phyloP scores from a whole-genome alignment of 352 stramenopile genomes.

The Phytophthora podocarpi region DNA sequence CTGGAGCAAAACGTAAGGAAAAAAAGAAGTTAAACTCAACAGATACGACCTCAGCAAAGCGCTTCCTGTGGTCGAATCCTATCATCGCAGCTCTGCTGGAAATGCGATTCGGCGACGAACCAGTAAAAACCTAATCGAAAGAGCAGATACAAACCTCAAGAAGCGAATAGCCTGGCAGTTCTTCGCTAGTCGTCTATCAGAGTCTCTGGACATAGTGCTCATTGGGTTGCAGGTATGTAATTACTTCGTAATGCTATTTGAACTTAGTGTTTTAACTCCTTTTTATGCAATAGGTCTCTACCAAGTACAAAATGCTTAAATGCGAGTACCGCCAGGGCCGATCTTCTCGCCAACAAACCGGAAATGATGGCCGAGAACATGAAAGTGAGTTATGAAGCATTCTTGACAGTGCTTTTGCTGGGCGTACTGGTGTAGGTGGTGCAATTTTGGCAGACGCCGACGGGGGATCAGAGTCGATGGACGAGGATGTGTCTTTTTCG shows the following conservation, averaged over 20 bases:
- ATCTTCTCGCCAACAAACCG: conserved; percentile 3
- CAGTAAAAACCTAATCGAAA: conserved; percentile 3
- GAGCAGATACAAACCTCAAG: no score
- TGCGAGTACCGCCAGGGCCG: conserved; percentile 8
- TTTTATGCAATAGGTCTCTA: background rate
- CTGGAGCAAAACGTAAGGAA: no score
- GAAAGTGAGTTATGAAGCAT: conserved; percentile 13
- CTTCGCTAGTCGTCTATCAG: no score
- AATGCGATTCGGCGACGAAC: conserved; percentile 6
- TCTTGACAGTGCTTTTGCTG: conserved; percentile 6
- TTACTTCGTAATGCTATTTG: no score
- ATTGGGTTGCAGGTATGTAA: no score
- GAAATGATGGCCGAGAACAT: conserved; percentile 7
- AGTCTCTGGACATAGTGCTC: no score
- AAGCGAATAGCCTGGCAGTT: no score
- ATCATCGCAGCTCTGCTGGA: conserved; percentile 3
- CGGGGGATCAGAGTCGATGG: background rate
- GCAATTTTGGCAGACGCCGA: background rate
- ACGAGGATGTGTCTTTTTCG: conserved; percentile 1
- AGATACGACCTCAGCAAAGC: background rate
- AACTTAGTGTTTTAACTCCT: no score
- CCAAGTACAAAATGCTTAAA: conserved; percentile 10
- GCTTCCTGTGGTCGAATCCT: conserved; percentile 4
- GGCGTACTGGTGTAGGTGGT: conserved; percentile 1
- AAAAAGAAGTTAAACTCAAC: background rate